Percentiles rank a stretch among this genome's conserved stretches.
phyloP scores from a whole-genome alignment of 1,139 yeast genomes.

The Meyerozyma smithsonii region DNA sequence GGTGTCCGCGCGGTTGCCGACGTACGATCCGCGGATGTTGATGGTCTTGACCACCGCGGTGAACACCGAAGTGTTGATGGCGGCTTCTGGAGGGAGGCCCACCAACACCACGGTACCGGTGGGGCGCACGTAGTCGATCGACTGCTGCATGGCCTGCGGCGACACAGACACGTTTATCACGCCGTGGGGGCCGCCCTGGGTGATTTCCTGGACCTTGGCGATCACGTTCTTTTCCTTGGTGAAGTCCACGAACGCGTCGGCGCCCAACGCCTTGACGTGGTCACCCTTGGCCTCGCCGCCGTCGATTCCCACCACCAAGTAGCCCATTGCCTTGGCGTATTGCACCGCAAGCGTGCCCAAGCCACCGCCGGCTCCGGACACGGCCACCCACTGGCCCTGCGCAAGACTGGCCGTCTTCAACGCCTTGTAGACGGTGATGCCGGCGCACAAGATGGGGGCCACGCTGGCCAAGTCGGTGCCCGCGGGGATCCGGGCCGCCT shows the following conservation, averaged over 20 bases:
- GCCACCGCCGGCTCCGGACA: slow-evolving; percentile 80
- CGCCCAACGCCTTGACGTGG: slow-evolving; percentile 55
- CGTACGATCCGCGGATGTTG: slow-evolving; percentile 66
- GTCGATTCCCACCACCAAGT: slow-evolving; percentile 68
- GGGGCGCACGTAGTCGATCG: slow-evolving; percentile 61
- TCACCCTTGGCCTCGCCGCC: slow-evolving; percentile 67
- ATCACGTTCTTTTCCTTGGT: slow-evolving; percentile 52
- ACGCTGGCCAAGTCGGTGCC: slow-evolving; percentile 69
- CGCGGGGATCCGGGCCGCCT: slow-evolving; percentile 72
- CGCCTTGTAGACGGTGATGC: slow-evolving; percentile 77
- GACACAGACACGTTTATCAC: slow-evolving; percentile 71
- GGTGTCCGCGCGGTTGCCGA: slow-evolving; percentile 77
- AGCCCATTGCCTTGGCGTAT: slow-evolving; percentile 73
- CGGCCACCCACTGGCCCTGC: slow-evolving; percentile 74
- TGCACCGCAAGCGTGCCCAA: slow-evolving; percentile 72
- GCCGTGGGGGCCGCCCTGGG: slow-evolving; percentile 78
- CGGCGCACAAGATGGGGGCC: slow-evolving; percentile 80
- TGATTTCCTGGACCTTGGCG: slow-evolving; percentile 50
- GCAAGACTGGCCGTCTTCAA: slow-evolving; percentile 59
- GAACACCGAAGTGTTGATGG: slow-evolving; percentile 60
- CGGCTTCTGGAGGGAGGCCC: slow-evolving; percentile 72
- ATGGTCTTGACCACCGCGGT: slow-evolving; percentile 62
- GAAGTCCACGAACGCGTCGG: slow-evolving; percentile 66
- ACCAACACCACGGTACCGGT: slow-evolving; percentile 70
- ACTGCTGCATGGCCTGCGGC: slow-evolving; percentile 60